These are phyloP conservation scores for Magnolia sinica DNA, from an alignment of 164 flowering plant genomes.

Conservation along the genomic window DNA sequence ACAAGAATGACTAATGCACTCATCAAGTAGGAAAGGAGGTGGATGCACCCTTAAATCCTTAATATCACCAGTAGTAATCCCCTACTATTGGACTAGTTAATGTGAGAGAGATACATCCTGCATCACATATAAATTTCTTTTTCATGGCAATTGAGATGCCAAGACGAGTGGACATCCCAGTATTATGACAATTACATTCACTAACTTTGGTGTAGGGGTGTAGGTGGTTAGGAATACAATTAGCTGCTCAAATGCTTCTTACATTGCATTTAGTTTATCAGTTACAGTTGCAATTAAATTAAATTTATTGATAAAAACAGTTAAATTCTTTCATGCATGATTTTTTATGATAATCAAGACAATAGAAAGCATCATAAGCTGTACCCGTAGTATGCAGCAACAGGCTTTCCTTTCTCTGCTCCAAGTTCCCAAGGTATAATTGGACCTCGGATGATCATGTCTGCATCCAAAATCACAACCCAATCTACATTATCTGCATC, in stretches of 20 bases:
- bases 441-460: slow-evolving; percentile 88
- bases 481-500: slow-evolving; percentile 94
- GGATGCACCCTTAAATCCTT: not conserved
- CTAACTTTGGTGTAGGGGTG: not conserved
- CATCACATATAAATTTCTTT: not conserved
- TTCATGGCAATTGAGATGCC: not conserved
- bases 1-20: not conserved
- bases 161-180: not conserved
- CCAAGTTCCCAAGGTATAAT: slow-evolving; percentile 97
- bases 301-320: not conserved
- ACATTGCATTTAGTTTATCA: not conserved
- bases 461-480: slow-evolving; percentile 97
- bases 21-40: not conserved
- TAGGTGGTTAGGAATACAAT: not conserved
- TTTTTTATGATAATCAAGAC: not conserved
- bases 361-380: not conserved
- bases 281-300: not conserved
- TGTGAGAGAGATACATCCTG: not conserved
- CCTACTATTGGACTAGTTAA: not conserved
- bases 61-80: not conserved
- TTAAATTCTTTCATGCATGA: not conserved
- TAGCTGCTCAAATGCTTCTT: not conserved
- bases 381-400: slow-evolving; percentile 92
- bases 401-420: slow-evolving; percentile 87
- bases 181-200: not conserved